These are phyloP conservation scores for Exophiala phaeomuriformis DNA, from an alignment of 2,329 filamentous ascomycete species.

Conservation along the genomic window DNA sequence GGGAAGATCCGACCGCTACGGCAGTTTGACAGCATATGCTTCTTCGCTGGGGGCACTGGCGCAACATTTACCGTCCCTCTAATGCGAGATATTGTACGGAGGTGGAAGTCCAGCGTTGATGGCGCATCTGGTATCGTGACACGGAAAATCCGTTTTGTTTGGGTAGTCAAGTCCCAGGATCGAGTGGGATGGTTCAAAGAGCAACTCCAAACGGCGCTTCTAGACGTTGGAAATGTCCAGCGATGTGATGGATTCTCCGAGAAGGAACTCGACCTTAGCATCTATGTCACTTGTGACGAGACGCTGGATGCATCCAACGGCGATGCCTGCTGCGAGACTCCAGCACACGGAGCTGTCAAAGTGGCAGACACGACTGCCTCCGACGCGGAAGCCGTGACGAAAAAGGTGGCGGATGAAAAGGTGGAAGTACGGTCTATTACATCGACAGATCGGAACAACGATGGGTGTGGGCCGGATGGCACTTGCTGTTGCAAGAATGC, in stretches of 20 bases:
- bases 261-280: constrained; percentile 44
- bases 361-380: neutral
- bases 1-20: constrained; percentile 37
- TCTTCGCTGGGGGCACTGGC: constrained; percentile 36
- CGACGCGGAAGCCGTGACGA: constrained; percentile 17
- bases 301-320: constrained; percentile 31
- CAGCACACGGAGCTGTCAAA: constrained; percentile 10
- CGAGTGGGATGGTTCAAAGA: constrained; percentile 19
- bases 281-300: constrained; percentile 50
- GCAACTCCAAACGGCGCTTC: constrained; percentile 15
- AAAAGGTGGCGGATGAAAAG: constrained; percentile 1
- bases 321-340: constrained; percentile 2
- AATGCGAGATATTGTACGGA: constrained; percentile 45
- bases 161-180: constrained; percentile 50
- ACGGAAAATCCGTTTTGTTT: constrained; percentile 29
- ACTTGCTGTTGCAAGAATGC: constrained; percentile 46
- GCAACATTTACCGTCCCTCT: constrained; percentile 51
- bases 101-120: constrained; percentile 11
- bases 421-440: constrained; percentile 6
- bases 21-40: constrained; percentile 20
- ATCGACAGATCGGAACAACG: constrained; percentile 11
- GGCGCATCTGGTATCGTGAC: constrained; percentile 43
- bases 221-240: constrained; percentile 13
- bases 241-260: constrained; percentile 20
- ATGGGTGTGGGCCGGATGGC: constrained; percentile 28